Conservation (phyloP, 1,284 basidiomycete genomes). For the Tausonia pullulans region DNA sequence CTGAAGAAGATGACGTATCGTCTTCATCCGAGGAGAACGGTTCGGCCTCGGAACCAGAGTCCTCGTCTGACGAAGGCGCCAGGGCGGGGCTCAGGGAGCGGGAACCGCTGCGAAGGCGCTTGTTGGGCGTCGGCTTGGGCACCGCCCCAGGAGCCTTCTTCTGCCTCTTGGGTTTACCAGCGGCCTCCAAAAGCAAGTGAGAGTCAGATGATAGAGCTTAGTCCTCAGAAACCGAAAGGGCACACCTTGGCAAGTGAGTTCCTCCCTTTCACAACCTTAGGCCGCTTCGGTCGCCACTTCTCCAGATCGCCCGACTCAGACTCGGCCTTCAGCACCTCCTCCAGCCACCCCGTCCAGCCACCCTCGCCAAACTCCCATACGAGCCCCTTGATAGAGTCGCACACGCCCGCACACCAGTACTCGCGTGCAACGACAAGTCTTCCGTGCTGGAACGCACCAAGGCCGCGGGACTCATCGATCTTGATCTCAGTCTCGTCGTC, state of each 20-base stretch:
- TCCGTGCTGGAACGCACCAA: slow-evolving; percentile 5
- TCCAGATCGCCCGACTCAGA: neutral
- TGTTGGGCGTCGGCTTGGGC: too few relatives aligned
- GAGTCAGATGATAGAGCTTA: too few relatives aligned
- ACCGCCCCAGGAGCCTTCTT: too few relatives aligned
- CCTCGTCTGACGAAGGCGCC: too few relatives aligned
- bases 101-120: too few relatives aligned
- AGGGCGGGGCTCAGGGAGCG: too few relatives aligned
- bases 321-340: neutral
- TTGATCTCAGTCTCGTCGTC: neutral
- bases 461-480: neutral
- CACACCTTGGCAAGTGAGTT: neutral
- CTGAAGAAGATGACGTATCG: too few relatives aligned
- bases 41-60: too few relatives aligned
- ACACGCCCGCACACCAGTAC: slow-evolving; percentile 13
- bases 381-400: slow-evolving; percentile 8
- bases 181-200: too few relatives aligned
- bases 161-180: too few relatives aligned
- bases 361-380: slow-evolving; percentile 7
- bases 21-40: too few relatives aligned
- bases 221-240: too few relatives aligned
- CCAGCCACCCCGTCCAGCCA: slow-evolving; percentile 4
- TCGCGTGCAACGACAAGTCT: neutral
- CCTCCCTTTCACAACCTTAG: neutral
- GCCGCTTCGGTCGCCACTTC: neutral